These are phyloP conservation scores for Kalmusia sp. DNA, from an alignment of 2,329 filamentous ascomycete genomes.

Conservation along the genomic window DNA sequence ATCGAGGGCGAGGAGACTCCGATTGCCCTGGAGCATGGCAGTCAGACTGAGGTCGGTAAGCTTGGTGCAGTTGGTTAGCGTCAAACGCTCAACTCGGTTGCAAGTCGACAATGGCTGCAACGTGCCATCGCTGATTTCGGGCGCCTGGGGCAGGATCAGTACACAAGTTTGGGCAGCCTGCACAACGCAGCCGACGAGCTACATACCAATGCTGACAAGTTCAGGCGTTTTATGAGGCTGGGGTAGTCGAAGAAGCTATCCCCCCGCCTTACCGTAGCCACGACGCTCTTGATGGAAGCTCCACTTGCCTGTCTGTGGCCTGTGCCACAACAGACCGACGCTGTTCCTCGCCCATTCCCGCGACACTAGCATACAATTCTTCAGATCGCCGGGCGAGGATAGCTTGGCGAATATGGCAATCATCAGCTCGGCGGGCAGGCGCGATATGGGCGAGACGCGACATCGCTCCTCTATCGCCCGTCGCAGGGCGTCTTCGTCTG, in stretches of 20 bases:
- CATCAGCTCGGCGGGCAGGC: conserved; percentile 91
- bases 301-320: conserved; percentile 90
- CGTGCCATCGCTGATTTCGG: conserved; percentile 86
- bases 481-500: conserved; percentile 69
- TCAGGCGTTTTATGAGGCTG: conserved; percentile 89
- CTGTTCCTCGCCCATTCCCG: conserved; percentile 92
- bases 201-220: conserved; percentile 73
- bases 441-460: conserved; percentile 79
- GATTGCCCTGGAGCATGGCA: conserved; percentile 78
- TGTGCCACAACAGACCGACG: conserved; percentile 93
- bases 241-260: conserved; percentile 88
- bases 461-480: conserved; percentile 66
- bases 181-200: too few species aligned
- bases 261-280: conserved; percentile 73
- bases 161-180: neutral
- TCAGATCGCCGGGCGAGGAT: conserved; percentile 75
- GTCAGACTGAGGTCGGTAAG: conserved; percentile 85
- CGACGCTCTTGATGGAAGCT: conserved; percentile 78
- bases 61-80: conserved; percentile 85
- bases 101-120: conserved; percentile 82
- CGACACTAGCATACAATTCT: conserved; percentile 91
- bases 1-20: conserved; percentile 85
- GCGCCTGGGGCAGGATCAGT: conserved; percentile 48
- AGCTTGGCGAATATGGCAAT: conserved; percentile 92
- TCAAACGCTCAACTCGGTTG: conserved; percentile 90